Conservation (phyloP, 192 early-diverging fungal species). For the Thamnidium elegans region DNA sequence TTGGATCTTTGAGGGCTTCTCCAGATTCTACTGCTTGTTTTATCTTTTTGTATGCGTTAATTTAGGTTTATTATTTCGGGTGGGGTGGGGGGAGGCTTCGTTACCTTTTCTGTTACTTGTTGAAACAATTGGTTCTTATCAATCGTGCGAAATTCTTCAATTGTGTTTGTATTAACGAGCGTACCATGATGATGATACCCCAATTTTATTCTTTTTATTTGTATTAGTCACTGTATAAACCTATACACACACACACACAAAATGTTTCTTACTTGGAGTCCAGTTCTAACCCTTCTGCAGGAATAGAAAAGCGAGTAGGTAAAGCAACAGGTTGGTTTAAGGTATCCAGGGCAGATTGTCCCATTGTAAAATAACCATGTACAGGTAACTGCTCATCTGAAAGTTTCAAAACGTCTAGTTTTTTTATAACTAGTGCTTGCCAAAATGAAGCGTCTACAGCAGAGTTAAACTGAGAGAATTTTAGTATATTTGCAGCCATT, state of each 20-base stretch:
- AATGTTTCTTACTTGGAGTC: background rate
- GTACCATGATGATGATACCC: constrained; percentile 42
- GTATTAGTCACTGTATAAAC: too few relatives aligned
- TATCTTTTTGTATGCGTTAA: constrained; percentile 43
- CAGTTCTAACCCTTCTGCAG: constrained; percentile 49
- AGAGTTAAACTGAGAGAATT: constrained; percentile 82
- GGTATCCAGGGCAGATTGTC: constrained; percentile 34
- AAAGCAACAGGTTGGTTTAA: constrained; percentile 36
- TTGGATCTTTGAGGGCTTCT: constrained; percentile 57
- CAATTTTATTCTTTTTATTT: background rate
- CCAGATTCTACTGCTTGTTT: constrained; percentile 72
- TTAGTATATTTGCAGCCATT: constrained; percentile 48
- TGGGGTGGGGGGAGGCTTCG: too few relatives aligned
- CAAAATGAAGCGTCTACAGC: constrained; percentile 91
- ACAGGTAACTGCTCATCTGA: constrained; percentile 61
- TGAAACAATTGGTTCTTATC: constrained; percentile 75
- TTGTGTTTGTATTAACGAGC: constrained; percentile 90
- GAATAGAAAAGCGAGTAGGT: constrained; percentile 64
- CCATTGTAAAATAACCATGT: constrained; percentile 61
- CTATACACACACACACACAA: too few relatives aligned
- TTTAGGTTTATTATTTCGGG: background rate
- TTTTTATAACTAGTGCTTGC: constrained; percentile 76
- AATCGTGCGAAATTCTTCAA: constrained; percentile 83
- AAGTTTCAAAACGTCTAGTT: constrained; percentile 81
- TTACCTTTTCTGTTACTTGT: constrained; percentile 56